Percentiles rank a stretch among this genome's conserved stretches.
These are phyloP conservation scores for Phialemoniopsis sp. DNA, from an alignment of 2,329 filamentous ascomycete species.

Conservation along the genomic window DNA sequence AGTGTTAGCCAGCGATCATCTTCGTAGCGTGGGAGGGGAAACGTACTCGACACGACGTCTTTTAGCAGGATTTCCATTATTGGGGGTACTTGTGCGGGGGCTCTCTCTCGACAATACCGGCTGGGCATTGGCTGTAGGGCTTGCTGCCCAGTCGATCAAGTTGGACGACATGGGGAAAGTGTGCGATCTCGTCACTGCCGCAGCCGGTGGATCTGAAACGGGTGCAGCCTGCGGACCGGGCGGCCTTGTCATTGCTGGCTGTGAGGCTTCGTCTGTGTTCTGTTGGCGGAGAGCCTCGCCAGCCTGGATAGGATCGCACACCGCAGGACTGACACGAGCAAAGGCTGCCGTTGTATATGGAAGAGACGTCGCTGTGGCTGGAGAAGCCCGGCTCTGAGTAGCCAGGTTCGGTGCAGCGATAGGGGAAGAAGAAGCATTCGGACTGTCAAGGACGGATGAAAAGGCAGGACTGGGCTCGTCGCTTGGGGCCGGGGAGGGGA, in stretches of 20 bases:
- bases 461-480: slow-evolving; percentile 50
- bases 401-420: slow-evolving; percentile 19
- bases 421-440: slow-evolving; percentile 19
- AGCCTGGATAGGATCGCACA: too few species aligned
- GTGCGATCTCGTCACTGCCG: background rate
- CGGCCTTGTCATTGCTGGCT: too few species aligned
- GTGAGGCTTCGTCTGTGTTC: too few species aligned
- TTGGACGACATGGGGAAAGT: background rate
- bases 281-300: too few species aligned
- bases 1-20: too few species aligned
- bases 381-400: slow-evolving; percentile 1
- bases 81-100: background rate
- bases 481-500: slow-evolving; percentile 61
- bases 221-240: too few species aligned
- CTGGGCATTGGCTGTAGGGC: background rate
- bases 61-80: slow-evolving; percentile 6
- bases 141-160: too few species aligned
- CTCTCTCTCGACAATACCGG: too few species aligned
- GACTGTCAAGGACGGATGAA: slow-evolving; percentile 24
- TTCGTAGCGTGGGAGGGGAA: too few species aligned
- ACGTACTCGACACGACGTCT: slow-evolving; percentile 13
- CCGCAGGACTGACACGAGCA: too few species aligned
- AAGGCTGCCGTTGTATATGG: slow-evolving; percentile 2
- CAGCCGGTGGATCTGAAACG: too few species aligned
- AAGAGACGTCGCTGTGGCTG: background rate